phyloP scores from a whole-genome alignment of 441 rosid species.

The Populus hybrid region DNA sequence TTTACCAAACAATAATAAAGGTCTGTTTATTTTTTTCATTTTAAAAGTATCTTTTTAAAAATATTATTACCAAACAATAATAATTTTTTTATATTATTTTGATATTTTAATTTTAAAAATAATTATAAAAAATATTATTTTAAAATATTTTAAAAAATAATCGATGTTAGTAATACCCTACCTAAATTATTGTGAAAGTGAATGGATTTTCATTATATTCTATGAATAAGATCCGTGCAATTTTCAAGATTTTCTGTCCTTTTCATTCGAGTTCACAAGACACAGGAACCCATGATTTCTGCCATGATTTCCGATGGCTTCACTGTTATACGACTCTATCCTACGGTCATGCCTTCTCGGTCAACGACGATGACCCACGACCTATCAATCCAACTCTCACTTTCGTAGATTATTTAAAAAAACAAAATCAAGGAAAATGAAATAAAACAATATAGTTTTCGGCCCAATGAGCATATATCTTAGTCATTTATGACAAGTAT shows the following conservation, averaged over 20 bases:
- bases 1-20: too few relatives aligned
- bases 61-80: too few relatives aligned
- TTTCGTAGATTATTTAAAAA: neutral
- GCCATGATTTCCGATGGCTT: conserved; percentile 32
- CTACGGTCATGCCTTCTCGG: neutral
- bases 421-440: neutral
- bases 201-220: too few relatives aligned
- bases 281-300: conserved; percentile 19
- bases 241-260: conserved; percentile 30
- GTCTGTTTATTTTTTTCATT: too few relatives aligned
- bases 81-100: too few relatives aligned
- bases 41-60: too few relatives aligned
- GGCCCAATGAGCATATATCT: neutral
- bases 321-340: neutral
- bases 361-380: neutral
- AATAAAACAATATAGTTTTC: neutral
- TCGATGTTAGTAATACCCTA: too few relatives aligned
- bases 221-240: neutral
- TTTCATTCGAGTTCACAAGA: conserved; percentile 13
- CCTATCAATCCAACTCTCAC: neutral
- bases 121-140: too few relatives aligned
- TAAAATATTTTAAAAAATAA: too few relatives aligned
- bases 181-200: too few relatives aligned
- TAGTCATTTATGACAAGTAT: neutral
- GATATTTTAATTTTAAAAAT: too few relatives aligned